Conservation (phyloP, 371 early-diverging fungal genomes). For the Globomyces sp. region DNA sequence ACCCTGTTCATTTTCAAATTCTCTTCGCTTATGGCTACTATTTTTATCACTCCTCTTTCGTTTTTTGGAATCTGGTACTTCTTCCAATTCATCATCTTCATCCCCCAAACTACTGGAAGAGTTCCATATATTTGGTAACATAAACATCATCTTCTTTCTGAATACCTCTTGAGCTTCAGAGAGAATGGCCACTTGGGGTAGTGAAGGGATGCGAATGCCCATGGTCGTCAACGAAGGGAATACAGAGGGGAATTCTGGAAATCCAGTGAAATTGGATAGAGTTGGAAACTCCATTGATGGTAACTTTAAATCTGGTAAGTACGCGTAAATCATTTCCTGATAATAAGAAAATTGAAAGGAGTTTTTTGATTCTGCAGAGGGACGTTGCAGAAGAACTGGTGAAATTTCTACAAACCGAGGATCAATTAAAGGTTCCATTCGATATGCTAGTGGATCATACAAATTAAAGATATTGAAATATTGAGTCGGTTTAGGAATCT, state of each 20-base stretch:
- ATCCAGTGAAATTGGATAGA: neutral
- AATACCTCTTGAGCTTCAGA: conserved; percentile 1
- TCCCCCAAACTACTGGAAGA: too few species aligned
- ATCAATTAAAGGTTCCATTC: conserved; percentile 66
- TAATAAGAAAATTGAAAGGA: conserved; percentile 33
- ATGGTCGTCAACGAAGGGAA: too few species aligned
- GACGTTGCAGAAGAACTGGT: conserved; percentile 50
- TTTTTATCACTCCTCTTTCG: neutral
- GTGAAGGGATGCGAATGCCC: neutral
- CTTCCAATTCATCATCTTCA: neutral
- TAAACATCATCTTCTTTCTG: conserved; percentile 2
- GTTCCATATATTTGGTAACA: neutral
- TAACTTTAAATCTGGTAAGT: conserved; percentile 26
- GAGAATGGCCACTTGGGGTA: neutral
- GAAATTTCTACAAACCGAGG: conserved; percentile 50
- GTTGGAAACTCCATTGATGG: conserved; percentile 1
- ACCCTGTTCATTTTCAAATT: neutral
- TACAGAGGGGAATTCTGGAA: neutral
- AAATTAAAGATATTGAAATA: conserved; percentile 67
- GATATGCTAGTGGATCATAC: conserved; percentile 66
- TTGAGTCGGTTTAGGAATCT: conserved; percentile 51
- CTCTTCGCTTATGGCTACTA: conserved; percentile 2
- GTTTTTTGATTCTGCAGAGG: conserved; percentile 15
- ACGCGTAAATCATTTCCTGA: conserved; percentile 32
- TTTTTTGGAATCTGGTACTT: neutral